These are phyloP conservation scores for Colletotrichum euphorbiae DNA, from an alignment of 2,329 filamentous ascomycete species.

Conservation along the genomic window DNA sequence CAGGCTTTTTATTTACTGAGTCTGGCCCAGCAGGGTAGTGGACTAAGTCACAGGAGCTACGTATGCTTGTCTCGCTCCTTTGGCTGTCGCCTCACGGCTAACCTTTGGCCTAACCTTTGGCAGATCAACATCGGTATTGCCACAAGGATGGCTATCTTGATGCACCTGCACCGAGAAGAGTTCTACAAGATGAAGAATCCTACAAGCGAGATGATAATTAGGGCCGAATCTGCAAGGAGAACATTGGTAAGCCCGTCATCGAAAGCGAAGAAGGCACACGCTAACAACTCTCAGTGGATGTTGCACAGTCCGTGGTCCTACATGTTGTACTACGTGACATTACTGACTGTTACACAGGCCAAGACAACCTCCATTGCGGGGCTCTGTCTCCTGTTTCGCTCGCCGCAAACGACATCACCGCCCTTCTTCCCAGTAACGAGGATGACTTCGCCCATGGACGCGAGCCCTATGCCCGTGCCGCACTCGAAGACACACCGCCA, in stretches of 20 bases:
- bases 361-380: constrained; percentile 68
- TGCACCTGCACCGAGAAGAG: constrained; percentile 67
- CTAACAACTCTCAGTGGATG: constrained; percentile 61
- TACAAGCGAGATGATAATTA: constrained; percentile 58
- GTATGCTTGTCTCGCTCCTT: constrained; percentile 50
- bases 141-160: constrained; percentile 65
- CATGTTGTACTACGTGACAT: not conserved
- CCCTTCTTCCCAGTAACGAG: constrained; percentile 65
- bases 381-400: constrained; percentile 64
- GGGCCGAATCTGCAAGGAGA: constrained; percentile 66
- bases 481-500: constrained; percentile 64
- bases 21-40: constrained; percentile 69
- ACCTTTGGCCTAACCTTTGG: constrained; percentile 41
- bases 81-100: constrained; percentile 34
- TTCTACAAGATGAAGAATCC: constrained; percentile 59
- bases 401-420: constrained; percentile 64
- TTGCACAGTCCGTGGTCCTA: constrained; percentile 57
- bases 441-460: constrained; percentile 61
- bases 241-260: constrained; percentile 59
- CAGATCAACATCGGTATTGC: constrained; percentile 69
- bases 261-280: constrained; percentile 6
- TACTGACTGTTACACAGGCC: constrained; percentile 48
- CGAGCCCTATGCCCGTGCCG: constrained; percentile 62
- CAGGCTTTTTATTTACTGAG: constrained; percentile 70
- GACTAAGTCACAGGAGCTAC: constrained; percentile 64